phyloP scores from a whole-genome alignment of 495 filamentous ascomycete species.

The Penicillium steckii region DNA sequence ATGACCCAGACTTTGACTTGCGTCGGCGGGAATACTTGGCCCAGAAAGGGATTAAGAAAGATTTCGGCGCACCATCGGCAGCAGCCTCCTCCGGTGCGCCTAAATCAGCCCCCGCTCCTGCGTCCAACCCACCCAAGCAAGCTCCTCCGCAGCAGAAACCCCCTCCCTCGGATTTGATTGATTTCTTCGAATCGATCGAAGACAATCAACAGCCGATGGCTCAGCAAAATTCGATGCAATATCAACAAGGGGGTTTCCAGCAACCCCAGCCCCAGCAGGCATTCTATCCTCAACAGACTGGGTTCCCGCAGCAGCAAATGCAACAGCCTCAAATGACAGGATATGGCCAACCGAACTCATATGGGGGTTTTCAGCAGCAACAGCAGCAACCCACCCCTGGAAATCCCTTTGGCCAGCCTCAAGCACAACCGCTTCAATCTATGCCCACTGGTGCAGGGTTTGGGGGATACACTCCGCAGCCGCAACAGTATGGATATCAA shows the following conservation, averaged over 20 bases:
- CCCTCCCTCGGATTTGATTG: constrained; percentile 81
- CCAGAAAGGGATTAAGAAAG: constrained; percentile 64
- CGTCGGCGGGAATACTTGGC: constrained; percentile 89
- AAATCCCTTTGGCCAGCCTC: constrained; percentile 55
- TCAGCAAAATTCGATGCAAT: constrained; percentile 39
- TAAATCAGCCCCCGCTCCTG: constrained; percentile 26
- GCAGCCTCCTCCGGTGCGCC: neutral
- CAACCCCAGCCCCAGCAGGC: constrained; percentile 20
- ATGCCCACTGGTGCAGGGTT: constrained; percentile 81
- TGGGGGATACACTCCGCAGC: constrained; percentile 76
- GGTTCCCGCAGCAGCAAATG: constrained; percentile 32
- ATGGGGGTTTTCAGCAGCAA: constrained; percentile 46
- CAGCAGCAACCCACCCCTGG: constrained; percentile 41
- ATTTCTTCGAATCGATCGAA: constrained; percentile 98
- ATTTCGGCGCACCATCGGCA: constrained; percentile 12
- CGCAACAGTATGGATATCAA: constrained; percentile 50
- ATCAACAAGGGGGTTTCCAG: constrained; percentile 51
- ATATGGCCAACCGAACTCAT: constrained; percentile 17
- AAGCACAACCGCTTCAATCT: constrained; percentile 52
- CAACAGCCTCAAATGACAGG: constrained; percentile 40
- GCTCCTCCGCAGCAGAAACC: constrained; percentile 42
- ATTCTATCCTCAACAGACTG: constrained; percentile 17
- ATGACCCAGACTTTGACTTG: constrained; percentile 94
- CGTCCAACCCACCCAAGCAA: constrained; percentile 15
- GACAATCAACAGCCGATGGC: constrained; percentile 76